These are phyloP conservation scores for Curvularia sp. DNA, from an alignment of 2,329 filamentous ascomycete genomes.

Conservation along the genomic window DNA sequence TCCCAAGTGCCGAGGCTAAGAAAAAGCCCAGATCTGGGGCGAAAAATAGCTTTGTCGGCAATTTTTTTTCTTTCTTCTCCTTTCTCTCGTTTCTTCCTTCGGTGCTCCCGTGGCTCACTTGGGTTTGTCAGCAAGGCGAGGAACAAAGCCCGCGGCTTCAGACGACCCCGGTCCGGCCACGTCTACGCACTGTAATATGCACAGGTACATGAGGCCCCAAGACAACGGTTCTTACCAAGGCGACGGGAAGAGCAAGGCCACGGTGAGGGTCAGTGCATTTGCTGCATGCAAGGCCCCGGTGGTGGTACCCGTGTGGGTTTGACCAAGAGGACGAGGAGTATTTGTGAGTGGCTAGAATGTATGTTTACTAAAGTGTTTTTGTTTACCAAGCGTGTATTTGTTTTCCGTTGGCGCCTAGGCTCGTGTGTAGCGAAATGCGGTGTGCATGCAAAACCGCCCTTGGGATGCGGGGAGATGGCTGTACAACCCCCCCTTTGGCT, in stretches of 20 bases:
- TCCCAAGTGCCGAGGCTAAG: no score
- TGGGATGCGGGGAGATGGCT: slow-evolving; percentile 24
- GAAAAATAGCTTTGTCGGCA: no score
- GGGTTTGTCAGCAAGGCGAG: no score
- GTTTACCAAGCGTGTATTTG: neutral
- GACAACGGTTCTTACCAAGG: slow-evolving; percentile 17
- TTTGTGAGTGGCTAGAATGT: slow-evolving; percentile 16
- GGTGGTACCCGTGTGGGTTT: neutral
- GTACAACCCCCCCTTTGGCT: slow-evolving; percentile 14
- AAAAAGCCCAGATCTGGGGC: no score
- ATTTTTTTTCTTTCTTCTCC: no score
- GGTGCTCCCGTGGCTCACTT: no score
- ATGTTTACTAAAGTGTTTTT: no score
- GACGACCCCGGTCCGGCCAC: neutral
- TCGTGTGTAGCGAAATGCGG: slow-evolving; percentile 23
- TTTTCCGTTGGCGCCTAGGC: neutral
- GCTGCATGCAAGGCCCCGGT: slow-evolving; percentile 7
- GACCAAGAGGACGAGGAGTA: slow-evolving; percentile 2
- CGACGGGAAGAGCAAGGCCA: slow-evolving; percentile 2
- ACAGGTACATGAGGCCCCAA: slow-evolving; percentile 4
- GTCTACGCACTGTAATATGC: no score
- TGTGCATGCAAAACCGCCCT: slow-evolving; percentile 23
- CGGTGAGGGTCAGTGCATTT: slow-evolving; percentile 21
- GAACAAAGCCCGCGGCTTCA: no score
- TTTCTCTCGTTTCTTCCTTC: no score